These are phyloP conservation scores for Euphrasia arctica DNA, from an alignment of 305 asterid genomes.

Conservation along the genomic window DNA sequence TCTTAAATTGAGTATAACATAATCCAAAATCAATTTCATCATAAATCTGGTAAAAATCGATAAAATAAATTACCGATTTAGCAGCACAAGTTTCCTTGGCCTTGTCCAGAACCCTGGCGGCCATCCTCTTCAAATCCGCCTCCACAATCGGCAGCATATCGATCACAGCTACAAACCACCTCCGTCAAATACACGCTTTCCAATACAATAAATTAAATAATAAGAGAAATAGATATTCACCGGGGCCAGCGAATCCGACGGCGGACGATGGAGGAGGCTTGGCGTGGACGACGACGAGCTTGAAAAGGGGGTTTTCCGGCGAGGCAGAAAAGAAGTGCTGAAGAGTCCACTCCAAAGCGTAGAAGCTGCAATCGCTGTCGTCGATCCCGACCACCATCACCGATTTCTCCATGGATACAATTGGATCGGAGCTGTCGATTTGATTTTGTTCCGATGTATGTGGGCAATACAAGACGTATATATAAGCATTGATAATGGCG, in stretches of 20 bases:
- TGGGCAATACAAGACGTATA: too few species aligned
- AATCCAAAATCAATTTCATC: background rate
- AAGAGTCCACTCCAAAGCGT: slow-evolving; percentile 84
- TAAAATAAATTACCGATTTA: slow-evolving; percentile 40
- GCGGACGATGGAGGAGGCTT: slow-evolving; percentile 52
- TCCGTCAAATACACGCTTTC: background rate
- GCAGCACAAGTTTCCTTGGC: slow-evolving; percentile 48
- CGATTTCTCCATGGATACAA: slow-evolving; percentile 48
- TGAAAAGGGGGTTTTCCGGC: slow-evolving; percentile 48
- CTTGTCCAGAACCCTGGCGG: slow-evolving; percentile 46
- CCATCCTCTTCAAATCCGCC: slow-evolving; percentile 52
- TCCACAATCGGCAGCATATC: slow-evolving; percentile 58
- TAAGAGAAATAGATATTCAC: slow-evolving; percentile 27
- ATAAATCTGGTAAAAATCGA: too few species aligned
- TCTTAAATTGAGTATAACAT: too few species aligned
- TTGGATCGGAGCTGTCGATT: too few species aligned
- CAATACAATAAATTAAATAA: background rate
- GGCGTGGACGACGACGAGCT: slow-evolving; percentile 66
- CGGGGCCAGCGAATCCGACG: slow-evolving; percentile 74
- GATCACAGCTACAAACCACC: slow-evolving; percentile 34
- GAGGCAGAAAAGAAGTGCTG: slow-evolving; percentile 55
- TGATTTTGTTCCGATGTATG: too few species aligned
- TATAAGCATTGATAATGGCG: too few species aligned
- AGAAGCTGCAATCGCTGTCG: slow-evolving; percentile 76
- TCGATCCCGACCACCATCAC: slow-evolving; percentile 84